phyloP scores from a whole-genome alignment of 2,329 filamentous ascomycete species.

The Fusarium humuli region DNA sequence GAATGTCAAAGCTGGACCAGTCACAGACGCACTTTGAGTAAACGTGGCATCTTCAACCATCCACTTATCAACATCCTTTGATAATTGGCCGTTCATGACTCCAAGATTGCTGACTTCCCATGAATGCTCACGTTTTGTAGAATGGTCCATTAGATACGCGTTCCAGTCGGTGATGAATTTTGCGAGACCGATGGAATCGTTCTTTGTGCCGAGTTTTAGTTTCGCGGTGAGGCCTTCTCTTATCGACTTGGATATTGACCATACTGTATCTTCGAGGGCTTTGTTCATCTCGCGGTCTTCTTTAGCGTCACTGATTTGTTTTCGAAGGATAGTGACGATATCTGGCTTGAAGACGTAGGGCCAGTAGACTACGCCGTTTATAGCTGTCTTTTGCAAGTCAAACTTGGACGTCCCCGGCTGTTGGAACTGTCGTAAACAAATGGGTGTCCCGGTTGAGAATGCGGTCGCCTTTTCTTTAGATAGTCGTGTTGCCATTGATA shows the following conservation, averaged over 20 bases:
- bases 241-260: conserved; percentile 39
- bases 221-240: conserved; percentile 34
- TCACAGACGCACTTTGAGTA: neutral
- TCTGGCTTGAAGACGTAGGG: neutral
- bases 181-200: conserved; percentile 10
- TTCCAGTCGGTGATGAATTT: conserved; percentile 26
- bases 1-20: conserved; percentile 8
- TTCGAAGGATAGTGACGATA: neutral
- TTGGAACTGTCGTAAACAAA: conserved; percentile 19
- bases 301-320: neutral
- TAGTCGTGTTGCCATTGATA: conserved; percentile 16
- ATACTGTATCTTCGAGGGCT: conserved; percentile 15
- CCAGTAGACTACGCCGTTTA: conserved; percentile 15
- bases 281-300: neutral
- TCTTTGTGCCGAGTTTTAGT: conserved; percentile 17
- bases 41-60: conserved; percentile 4
- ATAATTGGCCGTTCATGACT: neutral
- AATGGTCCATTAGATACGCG: neutral
- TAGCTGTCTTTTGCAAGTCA: conserved; percentile 5
- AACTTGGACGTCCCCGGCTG: neutral
- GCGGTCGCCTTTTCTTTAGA: neutral
- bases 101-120: conserved; percentile 36
- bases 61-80: neutral
- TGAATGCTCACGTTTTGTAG: neutral
- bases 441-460: conserved; percentile 11